A percentile compares a stretch with the other conserved stretches of the same genome.
These are phyloP conservation scores for Chalciporus sphaerocephalus DNA, from an alignment of 768 basidiomycete species.

Conservation along the genomic window DNA sequence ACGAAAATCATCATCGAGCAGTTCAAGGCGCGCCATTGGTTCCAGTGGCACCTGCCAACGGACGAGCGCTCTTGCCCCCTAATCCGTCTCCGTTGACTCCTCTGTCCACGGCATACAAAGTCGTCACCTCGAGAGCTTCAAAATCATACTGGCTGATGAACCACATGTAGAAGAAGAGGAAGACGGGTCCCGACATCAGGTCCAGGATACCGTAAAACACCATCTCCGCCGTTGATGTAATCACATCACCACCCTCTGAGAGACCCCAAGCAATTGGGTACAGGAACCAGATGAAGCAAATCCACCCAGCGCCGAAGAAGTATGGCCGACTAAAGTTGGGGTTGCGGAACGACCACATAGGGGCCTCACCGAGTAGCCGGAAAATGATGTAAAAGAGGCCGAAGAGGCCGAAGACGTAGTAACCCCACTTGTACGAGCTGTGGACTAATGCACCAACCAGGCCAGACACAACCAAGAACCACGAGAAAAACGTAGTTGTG, in stretches of 20 bases:
- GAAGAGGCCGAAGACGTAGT: slow-evolving; percentile 43
- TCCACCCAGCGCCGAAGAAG: slow-evolving; percentile 36
- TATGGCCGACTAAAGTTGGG: slow-evolving; percentile 25
- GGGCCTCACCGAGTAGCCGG: slow-evolving; percentile 26
- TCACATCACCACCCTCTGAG: slow-evolving; percentile 49
- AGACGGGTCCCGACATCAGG: slow-evolving; percentile 35
- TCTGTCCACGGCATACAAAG: slow-evolving; percentile 7
- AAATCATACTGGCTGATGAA: background rate
- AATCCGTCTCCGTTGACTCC: background rate
- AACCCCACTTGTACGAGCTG: slow-evolving; percentile 53
- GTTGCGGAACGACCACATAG: slow-evolving; percentile 25
- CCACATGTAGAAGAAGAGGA: slow-evolving; percentile 33
- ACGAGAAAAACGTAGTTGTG: slow-evolving; percentile 32
- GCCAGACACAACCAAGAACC: slow-evolving; percentile 42
- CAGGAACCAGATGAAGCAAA: slow-evolving; percentile 53
- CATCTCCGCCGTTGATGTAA: slow-evolving; percentile 50
- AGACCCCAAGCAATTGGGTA: slow-evolving; percentile 58
- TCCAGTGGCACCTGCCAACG: background rate
- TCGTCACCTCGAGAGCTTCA: slow-evolving; percentile 1
- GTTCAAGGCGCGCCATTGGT: background rate
- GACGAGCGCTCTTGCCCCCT: background rate
- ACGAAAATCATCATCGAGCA: background rate
- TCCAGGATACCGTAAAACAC: slow-evolving; percentile 51
- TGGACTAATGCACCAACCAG: slow-evolving; percentile 50
- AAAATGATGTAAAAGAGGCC: slow-evolving; percentile 48